Percentiles rank a stretch among this genome's conserved stretches.
Evolutionary conservation across 1,139 yeast species (phyloP).

Genomic region (Kluyveromyces sp.): DNA sequence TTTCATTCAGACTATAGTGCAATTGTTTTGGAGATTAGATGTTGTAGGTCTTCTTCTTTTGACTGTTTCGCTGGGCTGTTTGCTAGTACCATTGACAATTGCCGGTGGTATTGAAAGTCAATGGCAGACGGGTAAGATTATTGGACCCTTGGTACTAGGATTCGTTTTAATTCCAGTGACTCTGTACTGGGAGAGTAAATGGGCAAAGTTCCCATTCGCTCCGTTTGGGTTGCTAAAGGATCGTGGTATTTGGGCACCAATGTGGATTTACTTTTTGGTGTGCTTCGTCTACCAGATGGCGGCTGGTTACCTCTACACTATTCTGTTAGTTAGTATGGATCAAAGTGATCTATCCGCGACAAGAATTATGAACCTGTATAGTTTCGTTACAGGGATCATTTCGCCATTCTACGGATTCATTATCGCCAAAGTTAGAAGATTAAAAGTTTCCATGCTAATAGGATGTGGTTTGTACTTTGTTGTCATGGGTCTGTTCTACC

Average conservation of each 20-base stretch:
- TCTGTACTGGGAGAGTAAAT: constrained; percentile 44
- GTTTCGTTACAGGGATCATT: constrained; percentile 55
- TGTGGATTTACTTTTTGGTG: constrained; percentile 32
- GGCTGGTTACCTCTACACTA: constrained; percentile 55
- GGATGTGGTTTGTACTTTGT: constrained; percentile 50
- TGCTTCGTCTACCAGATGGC: constrained; percentile 59
- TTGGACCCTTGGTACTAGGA: constrained; percentile 60
- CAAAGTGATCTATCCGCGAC: constrained; percentile 54
- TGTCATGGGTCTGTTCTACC: constrained; percentile 50
- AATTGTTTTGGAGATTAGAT: constrained; percentile 44
- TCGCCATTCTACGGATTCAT: constrained; percentile 53
- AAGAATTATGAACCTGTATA: constrained; percentile 52
- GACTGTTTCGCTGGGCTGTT: constrained; percentile 46
- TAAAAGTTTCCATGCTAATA: constrained; percentile 50
- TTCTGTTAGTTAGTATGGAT: constrained; percentile 52
- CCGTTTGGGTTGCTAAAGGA: constrained; percentile 51
- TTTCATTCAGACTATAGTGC: constrained; percentile 14
- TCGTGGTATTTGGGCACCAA: constrained; percentile 60
- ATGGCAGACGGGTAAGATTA: constrained; percentile 52
- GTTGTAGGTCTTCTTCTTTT: constrained; percentile 46
- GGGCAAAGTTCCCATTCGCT: constrained; percentile 47
- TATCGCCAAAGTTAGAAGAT: constrained; percentile 42
- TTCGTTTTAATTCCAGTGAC: constrained; percentile 47
- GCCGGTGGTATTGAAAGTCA: constrained; percentile 51
- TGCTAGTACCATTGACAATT: constrained; percentile 43